Base-by-base conservation (phyloP, 305 asterid species). In the Coffea humblotiana region DNA sequence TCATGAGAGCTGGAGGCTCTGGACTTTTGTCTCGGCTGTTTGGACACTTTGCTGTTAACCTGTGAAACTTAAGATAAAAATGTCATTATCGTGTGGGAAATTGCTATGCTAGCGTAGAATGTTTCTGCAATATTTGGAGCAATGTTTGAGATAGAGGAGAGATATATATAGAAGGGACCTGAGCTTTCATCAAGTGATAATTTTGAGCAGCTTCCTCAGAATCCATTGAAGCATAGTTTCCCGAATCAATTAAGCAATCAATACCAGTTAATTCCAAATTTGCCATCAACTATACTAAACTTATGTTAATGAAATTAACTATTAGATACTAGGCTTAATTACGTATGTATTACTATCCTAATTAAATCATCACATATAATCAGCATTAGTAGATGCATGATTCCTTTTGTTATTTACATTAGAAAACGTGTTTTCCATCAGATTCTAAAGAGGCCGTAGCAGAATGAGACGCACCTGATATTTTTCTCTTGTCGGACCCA, bases 391-490 rank as follows among this genome's bases (percentile, higher is more conserved):
- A 68, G 64, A 15, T 35, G 25, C 18, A 71, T 61, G 51, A 37
- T 37, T 37, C 43, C 43, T 37, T 72, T 74, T 65, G 69, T 37
- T 15, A 64, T 37, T 74, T 75, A 61, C 0, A 2, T 18, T 3
- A n/a, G 25, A 12, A 67, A 80, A 47, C 54, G 23, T 43, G 23
- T 58, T 76, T 58, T 76, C 73, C 84, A 61, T 63, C 77, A 29
- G 76, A 70, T 37, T 37, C 19, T 48, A n/a, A 70, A 64, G 66
- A 81, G 60, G 61, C 19, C n/a, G 60, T 56, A 52, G 61, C 83
- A 65, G 61, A 68, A 70, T 32, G 45, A 58, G 71, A 6, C 13
- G 43, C 77, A 77, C 82, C 84, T 80, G 84, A 72, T 56, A 81
- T 47, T 60, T 77, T 75, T 43, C 12, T 48, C 21, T 49, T 23